Evolutionary conservation across 208 protist species (phyloP).

Genomic region (Endotrypanum monterogeii): DNA sequence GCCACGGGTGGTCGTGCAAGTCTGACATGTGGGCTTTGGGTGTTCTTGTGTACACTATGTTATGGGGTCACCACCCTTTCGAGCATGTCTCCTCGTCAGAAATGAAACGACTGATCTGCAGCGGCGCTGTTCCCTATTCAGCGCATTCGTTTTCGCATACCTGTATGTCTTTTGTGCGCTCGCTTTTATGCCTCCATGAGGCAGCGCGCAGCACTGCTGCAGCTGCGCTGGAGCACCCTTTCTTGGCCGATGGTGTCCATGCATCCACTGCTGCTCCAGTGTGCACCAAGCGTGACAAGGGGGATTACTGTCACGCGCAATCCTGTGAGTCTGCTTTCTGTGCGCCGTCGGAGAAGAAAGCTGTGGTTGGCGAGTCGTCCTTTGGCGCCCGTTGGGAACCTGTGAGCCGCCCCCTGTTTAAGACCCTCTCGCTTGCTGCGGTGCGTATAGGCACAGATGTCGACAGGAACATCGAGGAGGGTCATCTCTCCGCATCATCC

Average conservation of each 20-base stretch:
- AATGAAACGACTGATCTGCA: slow-evolving; percentile 42
- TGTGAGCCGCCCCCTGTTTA: slow-evolving; percentile 9
- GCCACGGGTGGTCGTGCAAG: slow-evolving; percentile 39
- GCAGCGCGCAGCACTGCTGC: slow-evolving; percentile 42
- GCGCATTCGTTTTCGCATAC: slow-evolving; percentile 32
- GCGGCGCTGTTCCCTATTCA: slow-evolving; percentile 39
- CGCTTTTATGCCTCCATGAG: slow-evolving; percentile 56
- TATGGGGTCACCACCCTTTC: slow-evolving; percentile 62
- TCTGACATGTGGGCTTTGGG: slow-evolving; percentile 82
- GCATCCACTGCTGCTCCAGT: background rate
- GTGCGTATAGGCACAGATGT: background rate
- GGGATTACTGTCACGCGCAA: background rate
- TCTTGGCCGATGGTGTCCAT: slow-evolving; percentile 20
- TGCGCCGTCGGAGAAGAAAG: background rate
- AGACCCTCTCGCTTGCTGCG: slow-evolving; percentile 7
- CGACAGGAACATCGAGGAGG: background rate
- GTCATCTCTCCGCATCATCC: too few species aligned
- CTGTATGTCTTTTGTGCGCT: slow-evolving; percentile 51
- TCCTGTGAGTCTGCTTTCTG: background rate
- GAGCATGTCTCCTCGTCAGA: slow-evolving; percentile 34
- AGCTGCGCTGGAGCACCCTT: slow-evolving; percentile 64
- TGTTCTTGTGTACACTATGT: slow-evolving; percentile 58
- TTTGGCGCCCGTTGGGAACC: background rate
- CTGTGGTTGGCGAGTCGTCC: background rate
- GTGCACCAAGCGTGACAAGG: background rate